Base-by-base conservation (phyloP, 495 filamentous ascomycete genomes). In the Rostrohypoxylon terebratum region DNA sequence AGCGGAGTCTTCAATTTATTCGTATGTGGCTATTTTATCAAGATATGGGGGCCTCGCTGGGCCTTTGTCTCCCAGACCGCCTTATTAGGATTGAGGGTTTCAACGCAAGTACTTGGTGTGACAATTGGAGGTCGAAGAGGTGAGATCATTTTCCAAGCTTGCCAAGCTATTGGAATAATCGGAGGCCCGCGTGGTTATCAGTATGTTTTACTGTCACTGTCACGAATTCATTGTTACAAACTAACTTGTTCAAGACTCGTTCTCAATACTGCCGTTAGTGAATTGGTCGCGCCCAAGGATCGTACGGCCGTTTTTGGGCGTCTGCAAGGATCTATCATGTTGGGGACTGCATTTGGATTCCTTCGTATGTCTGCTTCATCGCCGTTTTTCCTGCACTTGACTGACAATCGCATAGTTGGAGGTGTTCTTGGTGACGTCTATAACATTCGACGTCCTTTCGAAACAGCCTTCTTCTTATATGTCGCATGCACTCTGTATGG, bases 171-270 rank as follows among this genome's bases (percentile, higher is more conserved):
- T 40, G 88, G 86, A 1, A 79, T 89, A 16, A 70, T 88, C 5
- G 87, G 87, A 1, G 87, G 87, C 0, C 87, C 87, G 0, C 81
- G 80, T 11, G 87, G 87, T 1, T 89, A 88, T 63, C 79, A 88
- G 63, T 83, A 55, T n/a, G 79, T 74, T 8, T 5, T 3, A 28
- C n/a, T n/a, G n/a, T n/a, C n/a, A n/a, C n/a, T n/a, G n/a, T n/a
- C n/a, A n/a, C n/a, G n/a, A 14, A 20, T 33, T 9, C 48, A 3
- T 28, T 18, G n/a, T n/a, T 42, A 23, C 63, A 68, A 59, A 71
- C 36, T 31, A 11, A 42, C 3, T 23, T 55, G 44, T 57, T 34
- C 9, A 23, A 82, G 79, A 28, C 78, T 89, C 1, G 79, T 87
- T 4, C 77, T 87, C 21, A 89, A 89, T 69, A 84, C 83, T 47